Evolutionary conservation across 1,139 yeast genomes (phyloP).

Genomic region (Diutina neorugosa): DNA sequence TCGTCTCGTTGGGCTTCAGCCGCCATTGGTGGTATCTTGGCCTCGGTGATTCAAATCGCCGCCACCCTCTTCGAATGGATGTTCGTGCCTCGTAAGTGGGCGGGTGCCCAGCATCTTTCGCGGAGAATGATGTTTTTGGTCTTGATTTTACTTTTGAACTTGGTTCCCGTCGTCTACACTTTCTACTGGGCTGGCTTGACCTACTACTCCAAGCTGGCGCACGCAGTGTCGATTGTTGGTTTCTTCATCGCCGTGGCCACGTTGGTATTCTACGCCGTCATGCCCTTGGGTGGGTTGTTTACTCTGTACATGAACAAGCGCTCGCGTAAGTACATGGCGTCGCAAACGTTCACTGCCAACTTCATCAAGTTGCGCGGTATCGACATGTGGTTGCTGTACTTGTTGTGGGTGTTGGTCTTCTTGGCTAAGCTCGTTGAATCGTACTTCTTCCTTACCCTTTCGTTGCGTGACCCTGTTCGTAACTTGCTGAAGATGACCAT

Average conservation of each 20-base stretch:
- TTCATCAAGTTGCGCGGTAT: constrained; percentile 71
- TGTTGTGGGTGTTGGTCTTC: constrained; percentile 82
- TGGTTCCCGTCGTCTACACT: constrained; percentile 80
- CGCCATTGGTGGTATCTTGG: constrained; percentile 88
- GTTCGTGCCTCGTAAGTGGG: constrained; percentile 97
- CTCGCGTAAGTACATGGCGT: constrained; percentile 83
- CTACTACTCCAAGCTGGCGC: constrained; percentile 61
- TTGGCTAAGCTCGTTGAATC: constrained; percentile 84
- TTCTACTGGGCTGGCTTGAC: constrained; percentile 72
- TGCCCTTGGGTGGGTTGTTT: constrained; percentile 97
- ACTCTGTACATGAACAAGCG: constrained; percentile 84
- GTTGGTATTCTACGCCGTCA: constrained; percentile 71
- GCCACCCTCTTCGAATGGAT: constrained; percentile 93
- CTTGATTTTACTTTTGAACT: constrained; percentile 53
- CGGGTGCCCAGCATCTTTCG: constrained; percentile 94
- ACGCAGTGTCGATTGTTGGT: constrained; percentile 73
- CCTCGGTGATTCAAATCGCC: constrained; percentile 63
- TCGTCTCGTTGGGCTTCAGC: constrained; percentile 89
- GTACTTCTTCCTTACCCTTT: constrained; percentile 81
- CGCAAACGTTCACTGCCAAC: constrained; percentile 93
- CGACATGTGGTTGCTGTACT: constrained; percentile 94
- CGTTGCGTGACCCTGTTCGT: constrained; percentile 92
- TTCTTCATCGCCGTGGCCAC: constrained; percentile 85
- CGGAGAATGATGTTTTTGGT: constrained; percentile 75
- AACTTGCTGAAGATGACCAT: constrained; percentile 32